These are phyloP conservation scores for Solanum ossicruentum DNA, from an alignment of 257 asterid species.

Conservation along the genomic window DNA sequence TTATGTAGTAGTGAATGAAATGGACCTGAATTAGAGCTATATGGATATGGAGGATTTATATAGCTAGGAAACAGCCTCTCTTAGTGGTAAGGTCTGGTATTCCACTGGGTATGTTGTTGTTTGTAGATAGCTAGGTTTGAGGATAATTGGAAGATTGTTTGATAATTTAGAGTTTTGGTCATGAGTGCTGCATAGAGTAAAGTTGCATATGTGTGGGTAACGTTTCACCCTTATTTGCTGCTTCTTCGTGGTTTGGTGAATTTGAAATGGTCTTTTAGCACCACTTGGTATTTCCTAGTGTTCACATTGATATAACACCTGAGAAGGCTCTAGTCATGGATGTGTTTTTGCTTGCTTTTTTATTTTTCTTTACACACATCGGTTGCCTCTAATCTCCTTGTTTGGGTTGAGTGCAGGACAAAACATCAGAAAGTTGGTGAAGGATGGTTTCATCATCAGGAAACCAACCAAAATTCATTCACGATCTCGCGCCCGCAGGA, in stretches of 20 bases:
- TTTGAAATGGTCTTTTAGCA: background rate
- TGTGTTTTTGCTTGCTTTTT: background rate
- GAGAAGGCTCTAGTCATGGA: background rate
- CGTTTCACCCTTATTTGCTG: background rate
- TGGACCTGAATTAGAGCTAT: background rate
- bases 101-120: no score
- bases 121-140: background rate
- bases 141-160: background rate
- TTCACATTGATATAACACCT: background rate
- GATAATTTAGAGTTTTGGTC: background rate
- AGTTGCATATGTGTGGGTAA: background rate
- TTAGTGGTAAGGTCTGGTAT: no score
- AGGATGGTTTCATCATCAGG: slow-evolving; percentile 91
- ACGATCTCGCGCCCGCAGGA: slow-evolving; percentile 80
- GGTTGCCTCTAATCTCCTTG: background rate
- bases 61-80: background rate
- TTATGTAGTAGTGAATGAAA: background rate
- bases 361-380: background rate
- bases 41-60: background rate
- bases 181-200: background rate
- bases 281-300: background rate
- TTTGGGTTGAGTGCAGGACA: slow-evolving; percentile 34
- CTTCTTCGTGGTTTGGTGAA: background rate
- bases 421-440: slow-evolving; percentile 72
- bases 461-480: slow-evolving; percentile 97